Percentiles rank a stretch among this genome's conserved stretches.
Conservation (phyloP, 176 grass and related monocot genomes). For the Musa schizocarpa region DNA sequence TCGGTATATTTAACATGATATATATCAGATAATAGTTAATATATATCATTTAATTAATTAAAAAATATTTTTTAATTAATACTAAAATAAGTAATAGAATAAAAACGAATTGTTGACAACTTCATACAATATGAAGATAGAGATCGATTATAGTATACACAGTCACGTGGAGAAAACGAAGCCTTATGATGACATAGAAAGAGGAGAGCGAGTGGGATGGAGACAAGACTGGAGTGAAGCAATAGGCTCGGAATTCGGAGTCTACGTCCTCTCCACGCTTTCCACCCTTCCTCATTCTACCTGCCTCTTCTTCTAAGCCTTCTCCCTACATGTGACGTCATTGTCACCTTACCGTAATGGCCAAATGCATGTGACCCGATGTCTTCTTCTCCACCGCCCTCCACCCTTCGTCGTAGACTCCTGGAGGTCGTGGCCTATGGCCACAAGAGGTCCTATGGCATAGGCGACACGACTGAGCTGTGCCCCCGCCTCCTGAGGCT, state of each 20-base stretch:
- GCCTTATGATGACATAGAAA: too few relatives aligned
- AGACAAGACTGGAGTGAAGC: neutral
- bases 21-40: too few relatives aligned
- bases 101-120: too few relatives aligned
- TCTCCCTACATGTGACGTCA: neutral
- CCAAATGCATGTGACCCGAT: conserved; percentile 1
- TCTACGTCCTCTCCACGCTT: neutral
- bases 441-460: neutral
- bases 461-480: neutral
- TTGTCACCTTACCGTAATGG: neutral
- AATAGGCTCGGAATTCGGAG: neutral
- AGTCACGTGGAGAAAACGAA: neutral
- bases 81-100: too few relatives aligned
- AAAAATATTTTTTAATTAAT: too few relatives aligned
- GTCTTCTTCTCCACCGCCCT: neutral
- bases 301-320: neutral
- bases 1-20: too few relatives aligned
- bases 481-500: neutral
- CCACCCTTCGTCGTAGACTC: neutral
- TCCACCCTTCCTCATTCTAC: neutral
- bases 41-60: too few relatives aligned
- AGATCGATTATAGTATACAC: neutral
- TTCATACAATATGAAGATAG: too few relatives aligned
- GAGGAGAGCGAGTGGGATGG: neutral
- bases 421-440: conserved; percentile 5